Conservation (phyloP, 2,329 filamentous ascomycete genomes). For the Fusarium nygamai region DNA sequence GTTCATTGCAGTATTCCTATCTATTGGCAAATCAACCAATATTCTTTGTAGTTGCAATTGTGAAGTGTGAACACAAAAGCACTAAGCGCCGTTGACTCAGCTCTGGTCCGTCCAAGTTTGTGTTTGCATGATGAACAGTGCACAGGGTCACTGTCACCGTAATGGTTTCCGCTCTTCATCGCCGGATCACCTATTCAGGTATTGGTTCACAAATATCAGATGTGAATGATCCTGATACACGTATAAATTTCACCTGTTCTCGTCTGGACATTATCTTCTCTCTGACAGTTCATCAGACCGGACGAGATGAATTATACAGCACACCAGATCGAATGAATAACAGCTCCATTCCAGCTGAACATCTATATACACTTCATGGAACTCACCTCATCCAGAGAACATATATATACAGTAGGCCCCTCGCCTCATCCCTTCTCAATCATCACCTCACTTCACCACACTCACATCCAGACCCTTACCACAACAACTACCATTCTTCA, state of each 20-base stretch:
- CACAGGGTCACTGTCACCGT: neutral
- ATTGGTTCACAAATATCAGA: fast-evolving
- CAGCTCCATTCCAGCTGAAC: neutral
- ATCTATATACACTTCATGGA: neutral
- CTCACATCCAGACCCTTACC: neutral
- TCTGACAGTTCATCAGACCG: neutral
- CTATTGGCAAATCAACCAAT: fast-evolving
- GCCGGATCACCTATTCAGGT: fast-evolving
- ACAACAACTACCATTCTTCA: too few relatives aligned
- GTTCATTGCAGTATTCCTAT: too few relatives aligned
- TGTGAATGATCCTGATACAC: neutral
- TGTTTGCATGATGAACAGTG: neutral
- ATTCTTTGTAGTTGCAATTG: neutral
- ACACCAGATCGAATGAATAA: too few relatives aligned
- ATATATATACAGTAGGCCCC: neutral
- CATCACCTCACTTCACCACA: neutral
- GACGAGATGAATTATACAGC: neutral
- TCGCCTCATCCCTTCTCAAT: neutral
- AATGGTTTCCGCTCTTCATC: fast-evolving
- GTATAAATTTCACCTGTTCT: too few relatives aligned
- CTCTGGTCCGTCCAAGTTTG: neutral
- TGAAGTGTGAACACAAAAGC: neutral
- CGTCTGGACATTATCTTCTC: neutral
- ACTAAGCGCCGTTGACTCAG: neutral
- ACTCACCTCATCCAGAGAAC: neutral